These are phyloP conservation scores for Ettlia oleoabundans DNA, from an alignment of 139 green algal species.

Conservation along the genomic window DNA sequence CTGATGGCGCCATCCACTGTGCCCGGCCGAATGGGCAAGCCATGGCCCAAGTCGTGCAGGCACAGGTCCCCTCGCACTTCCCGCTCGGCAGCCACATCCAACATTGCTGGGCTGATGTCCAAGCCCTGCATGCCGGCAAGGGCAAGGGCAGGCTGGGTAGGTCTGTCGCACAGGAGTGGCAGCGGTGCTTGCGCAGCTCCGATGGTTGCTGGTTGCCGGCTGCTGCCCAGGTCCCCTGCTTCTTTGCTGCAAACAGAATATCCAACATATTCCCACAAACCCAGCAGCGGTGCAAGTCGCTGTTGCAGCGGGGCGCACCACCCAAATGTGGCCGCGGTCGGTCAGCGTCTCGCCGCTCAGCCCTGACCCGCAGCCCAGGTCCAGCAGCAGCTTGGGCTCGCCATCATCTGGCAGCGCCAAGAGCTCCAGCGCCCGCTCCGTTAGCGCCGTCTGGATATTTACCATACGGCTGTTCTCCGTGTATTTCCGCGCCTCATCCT, in stretches of 20 bases:
- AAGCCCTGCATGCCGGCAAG: constrained; percentile 60
- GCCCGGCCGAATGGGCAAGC: constrained; percentile 80
- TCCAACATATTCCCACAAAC: too few relatives aligned
- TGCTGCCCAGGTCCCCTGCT: too few relatives aligned
- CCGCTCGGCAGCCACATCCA: constrained; percentile 52
- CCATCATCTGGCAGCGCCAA: constrained; percentile 89
- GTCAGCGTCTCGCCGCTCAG: constrained; percentile 76
- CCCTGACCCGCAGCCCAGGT: constrained; percentile 96
- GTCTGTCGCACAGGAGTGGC: background rate
- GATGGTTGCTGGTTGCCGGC: too few relatives aligned
- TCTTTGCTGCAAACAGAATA: too few relatives aligned
- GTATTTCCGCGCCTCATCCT: constrained; percentile 95
- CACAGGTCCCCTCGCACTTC: constrained; percentile 55
- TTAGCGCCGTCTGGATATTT: constrained; percentile 82
- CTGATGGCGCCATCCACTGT: constrained; percentile 89
- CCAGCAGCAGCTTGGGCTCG: constrained; percentile 70
- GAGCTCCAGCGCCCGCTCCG: constrained; percentile 93
- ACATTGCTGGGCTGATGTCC: constrained; percentile 92
- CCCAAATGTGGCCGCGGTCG: constrained; percentile 88
- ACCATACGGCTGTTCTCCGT: constrained; percentile 92
- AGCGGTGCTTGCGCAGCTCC: too few relatives aligned
- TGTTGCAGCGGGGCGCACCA: constrained; percentile 58
- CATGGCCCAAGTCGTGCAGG: constrained; percentile 89
- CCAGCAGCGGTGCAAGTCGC: background rate
- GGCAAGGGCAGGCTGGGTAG: too few relatives aligned